Percentiles rank a stretch among this genome's conserved stretches.
Conservation (phyloP, 1,284 basidiomycete genomes). For the Hymenochaete sp. region DNA sequence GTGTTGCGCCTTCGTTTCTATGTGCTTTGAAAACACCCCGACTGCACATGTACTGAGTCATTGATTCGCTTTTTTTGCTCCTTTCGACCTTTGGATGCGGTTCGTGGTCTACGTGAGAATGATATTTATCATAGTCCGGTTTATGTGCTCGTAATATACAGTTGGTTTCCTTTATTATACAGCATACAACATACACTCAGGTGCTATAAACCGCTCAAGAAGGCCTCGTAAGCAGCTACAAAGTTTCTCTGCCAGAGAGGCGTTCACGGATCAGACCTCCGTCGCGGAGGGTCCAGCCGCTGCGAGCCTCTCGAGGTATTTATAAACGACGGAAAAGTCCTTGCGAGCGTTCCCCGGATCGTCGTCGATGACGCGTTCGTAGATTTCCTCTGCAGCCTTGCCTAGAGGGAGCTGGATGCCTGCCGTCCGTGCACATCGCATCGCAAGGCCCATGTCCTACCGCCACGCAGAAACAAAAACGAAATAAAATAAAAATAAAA, state of each 20-base stretch:
- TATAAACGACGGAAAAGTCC: constrained; percentile 78
- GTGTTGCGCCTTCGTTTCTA: not conserved
- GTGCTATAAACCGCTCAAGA: not conserved
- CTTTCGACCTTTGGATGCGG: not conserved
- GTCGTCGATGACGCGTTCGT: constrained; percentile 42
- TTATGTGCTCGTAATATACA: not conserved
- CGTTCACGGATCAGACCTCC: no score
- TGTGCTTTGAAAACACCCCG: not conserved
- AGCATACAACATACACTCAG: not conserved
- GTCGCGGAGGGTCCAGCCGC: no score
- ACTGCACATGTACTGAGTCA: not conserved
- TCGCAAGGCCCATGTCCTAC: constrained; percentile 77
- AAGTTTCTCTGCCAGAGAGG: no score
- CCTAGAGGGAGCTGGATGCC: constrained; percentile 56
- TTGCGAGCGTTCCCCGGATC: constrained; percentile 52
- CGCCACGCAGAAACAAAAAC: not conserved
- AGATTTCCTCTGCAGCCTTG: constrained; percentile 51
- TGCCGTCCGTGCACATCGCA: constrained; percentile 44
- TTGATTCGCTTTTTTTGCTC: not conserved
- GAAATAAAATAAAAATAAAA: not conserved
- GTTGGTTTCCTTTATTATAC: not conserved
- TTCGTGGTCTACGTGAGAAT: not conserved
- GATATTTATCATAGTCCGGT: no score
- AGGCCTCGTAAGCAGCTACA: no score
- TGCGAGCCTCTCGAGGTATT: constrained; percentile 43